phyloP scores from a whole-genome alignment of 1,139 yeast genomes.

The Taphrina deformans region DNA sequence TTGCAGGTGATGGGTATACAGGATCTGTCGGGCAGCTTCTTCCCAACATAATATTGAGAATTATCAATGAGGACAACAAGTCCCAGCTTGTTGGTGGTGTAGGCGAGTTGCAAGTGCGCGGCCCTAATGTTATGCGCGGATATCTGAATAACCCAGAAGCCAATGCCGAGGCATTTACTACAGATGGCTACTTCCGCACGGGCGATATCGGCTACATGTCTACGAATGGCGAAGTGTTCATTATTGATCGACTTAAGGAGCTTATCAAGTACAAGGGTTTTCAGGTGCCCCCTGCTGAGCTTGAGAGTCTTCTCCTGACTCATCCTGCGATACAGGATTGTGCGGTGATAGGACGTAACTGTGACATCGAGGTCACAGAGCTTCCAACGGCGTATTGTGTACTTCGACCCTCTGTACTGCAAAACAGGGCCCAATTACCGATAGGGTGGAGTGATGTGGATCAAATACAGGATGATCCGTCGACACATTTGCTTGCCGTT shows the following conservation, averaged over 20 bases:
- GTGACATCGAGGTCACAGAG: conserved; percentile 46
- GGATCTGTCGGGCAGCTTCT: conserved; percentile 54
- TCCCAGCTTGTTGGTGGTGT: conserved; percentile 54
- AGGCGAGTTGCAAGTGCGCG: conserved; percentile 67
- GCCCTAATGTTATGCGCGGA: conserved; percentile 65
- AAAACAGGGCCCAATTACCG: background rate
- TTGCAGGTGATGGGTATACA: conserved; percentile 46
- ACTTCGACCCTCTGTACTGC: conserved; percentile 37
- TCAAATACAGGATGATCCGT: background rate
- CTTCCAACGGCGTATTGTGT: conserved; percentile 48
- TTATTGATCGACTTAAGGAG: conserved; percentile 67
- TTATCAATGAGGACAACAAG: conserved; percentile 51
- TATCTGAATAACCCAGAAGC: conserved; percentile 62
- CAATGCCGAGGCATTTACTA: conserved; percentile 54
- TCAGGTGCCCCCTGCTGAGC: conserved; percentile 77
- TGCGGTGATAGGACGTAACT: conserved; percentile 47
- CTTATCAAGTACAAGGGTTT: conserved; percentile 70
- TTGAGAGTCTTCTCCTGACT: conserved; percentile 63
- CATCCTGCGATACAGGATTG: conserved; percentile 46
- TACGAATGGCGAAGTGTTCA: conserved; percentile 53
- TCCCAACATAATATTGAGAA: conserved; percentile 50
- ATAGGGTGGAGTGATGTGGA: conserved; percentile 24
- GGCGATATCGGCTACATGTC: conserved; percentile 68
- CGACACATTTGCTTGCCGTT: background rate
- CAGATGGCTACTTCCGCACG: conserved; percentile 73